These are phyloP conservation scores for Uromyces viciae-fabae DNA, from an alignment of 1,284 basidiomycete species.

Conservation along the genomic window DNA sequence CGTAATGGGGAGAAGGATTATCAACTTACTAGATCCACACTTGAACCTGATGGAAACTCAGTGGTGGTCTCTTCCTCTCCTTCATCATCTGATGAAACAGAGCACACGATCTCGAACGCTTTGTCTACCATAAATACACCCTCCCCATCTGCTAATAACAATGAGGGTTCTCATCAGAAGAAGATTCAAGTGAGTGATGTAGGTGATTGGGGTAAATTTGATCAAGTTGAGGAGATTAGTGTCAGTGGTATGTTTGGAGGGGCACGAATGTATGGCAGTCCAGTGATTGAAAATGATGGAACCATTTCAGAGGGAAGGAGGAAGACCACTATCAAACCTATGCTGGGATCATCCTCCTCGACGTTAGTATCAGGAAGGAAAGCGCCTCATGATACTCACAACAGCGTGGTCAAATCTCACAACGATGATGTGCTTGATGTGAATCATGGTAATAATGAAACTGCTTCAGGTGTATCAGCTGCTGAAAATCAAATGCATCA, in stretches of 20 bases:
- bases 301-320: slow-evolving; percentile 49
- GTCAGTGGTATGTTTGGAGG: slow-evolving; percentile 49
- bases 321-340: neutral
- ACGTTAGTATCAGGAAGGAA: neutral
- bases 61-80: neutral
- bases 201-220: slow-evolving; percentile 45
- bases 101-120: neutral
- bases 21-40: neutral
- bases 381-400: neutral
- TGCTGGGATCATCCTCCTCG: neutral
- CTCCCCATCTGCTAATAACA: neutral
- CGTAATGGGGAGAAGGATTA: too few relatives aligned
- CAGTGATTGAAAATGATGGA: slow-evolving; percentile 51
- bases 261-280: slow-evolving; percentile 52
- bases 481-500: too few relatives aligned
- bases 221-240: slow-evolving; percentile 46
- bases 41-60: slow-evolving; percentile 29
- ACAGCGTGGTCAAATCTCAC: too few relatives aligned
- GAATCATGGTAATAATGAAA: too few relatives aligned
- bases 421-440: too few relatives aligned
- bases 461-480: too few relatives aligned
- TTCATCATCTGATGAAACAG: neutral
- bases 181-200: slow-evolving; percentile 26
- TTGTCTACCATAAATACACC: slow-evolving; percentile 1
- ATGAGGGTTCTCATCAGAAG: neutral